Base-by-base conservation (phyloP, 169 alveolate species). In the Cryptosporidium sp. region DNA sequence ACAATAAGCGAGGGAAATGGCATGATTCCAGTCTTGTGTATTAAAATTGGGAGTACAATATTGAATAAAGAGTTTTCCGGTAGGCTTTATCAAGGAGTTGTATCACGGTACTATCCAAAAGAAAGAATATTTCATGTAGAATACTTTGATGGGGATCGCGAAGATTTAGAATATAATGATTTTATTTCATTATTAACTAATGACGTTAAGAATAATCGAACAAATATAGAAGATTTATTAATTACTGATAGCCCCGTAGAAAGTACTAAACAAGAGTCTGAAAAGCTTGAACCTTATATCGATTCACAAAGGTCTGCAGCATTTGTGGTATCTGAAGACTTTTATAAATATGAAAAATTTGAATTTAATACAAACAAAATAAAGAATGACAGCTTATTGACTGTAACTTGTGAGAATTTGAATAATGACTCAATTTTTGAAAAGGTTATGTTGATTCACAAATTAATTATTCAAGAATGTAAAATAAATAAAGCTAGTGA, bases 131-230 rank as follows among this genome's bases (percentile, higher is more conserved):
- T 80, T 67, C 89, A 80, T 39, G 45, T 80, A 21, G 89, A 80
- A 41, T 80, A 80, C 29, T 8, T 45, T 1, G 89, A 80, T 65
- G 89, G 89, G 9, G 89, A 80, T 43, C 80, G 80, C 62, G 89
- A 80, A 62, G 89, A 80, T 62, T 43, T 80, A 52, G 89, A 80
- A 26, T 80, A 80, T 39, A 21, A 35, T 21, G 89, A 80, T 31
- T 80, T 80, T 67, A 41, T 62, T 59, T 55, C 73, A 35, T 18
- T 65, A 35, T 43, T 80, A 45, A 18, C 29, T n/a, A 80, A 41
- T 45, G 75, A 80, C 43, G 26, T 80, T 61, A 23, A 35, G 50
- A 31, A 61, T 29, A 9, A 48, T 41, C 35, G 89, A 61, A 80
- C 41, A 10, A 37, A 59, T 37, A 62, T 80, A 33, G 67, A 80